A percentile compares a stretch with the other conserved stretches of the same genome.
Conservation (phyloP, 2,329 filamentous ascomycete species). For the Periconia macrospinosa region DNA sequence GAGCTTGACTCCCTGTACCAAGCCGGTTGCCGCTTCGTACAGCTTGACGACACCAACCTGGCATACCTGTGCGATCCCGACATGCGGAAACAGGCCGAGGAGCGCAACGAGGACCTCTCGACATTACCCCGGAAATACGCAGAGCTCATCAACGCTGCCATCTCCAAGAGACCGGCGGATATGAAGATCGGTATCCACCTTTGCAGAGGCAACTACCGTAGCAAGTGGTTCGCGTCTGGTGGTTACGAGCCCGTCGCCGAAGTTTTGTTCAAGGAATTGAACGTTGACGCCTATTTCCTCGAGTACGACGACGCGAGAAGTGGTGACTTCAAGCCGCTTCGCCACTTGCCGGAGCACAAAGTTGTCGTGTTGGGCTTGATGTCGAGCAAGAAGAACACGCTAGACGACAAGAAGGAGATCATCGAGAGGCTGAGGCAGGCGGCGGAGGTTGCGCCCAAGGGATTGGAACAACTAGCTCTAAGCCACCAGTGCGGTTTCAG, state of each 20-base stretch:
- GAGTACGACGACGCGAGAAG: slow-evolving; percentile 61
- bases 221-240: slow-evolving; percentile 60
- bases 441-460: slow-evolving; percentile 51
- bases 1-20: slow-evolving; percentile 57
- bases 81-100: slow-evolving; percentile 57
- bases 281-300: slow-evolving; percentile 63
- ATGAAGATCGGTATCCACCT: slow-evolving; percentile 61
- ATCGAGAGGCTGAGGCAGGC: slow-evolving; percentile 42
- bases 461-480: slow-evolving; percentile 58
- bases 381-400: slow-evolving; percentile 60
- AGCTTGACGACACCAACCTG: slow-evolving; percentile 63
- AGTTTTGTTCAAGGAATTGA: slow-evolving; percentile 59
- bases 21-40: slow-evolving; percentile 59
- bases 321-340: slow-evolving; percentile 58
- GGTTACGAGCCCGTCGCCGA: slow-evolving; percentile 62
- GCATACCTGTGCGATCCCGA: slow-evolving; percentile 61
- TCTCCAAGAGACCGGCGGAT: slow-evolving; percentile 55
- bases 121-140: slow-evolving; percentile 56
- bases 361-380: slow-evolving; percentile 60
- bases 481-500: slow-evolving; percentile 63
- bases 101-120: slow-evolving; percentile 55
- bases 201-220: slow-evolving; percentile 60
- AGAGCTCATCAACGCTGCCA: slow-evolving; percentile 57
- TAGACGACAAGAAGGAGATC: slow-evolving; percentile 53
- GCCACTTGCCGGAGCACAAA: slow-evolving; percentile 58